These are phyloP conservation scores for Dictyophora rubrovolvata DNA, from an alignment of 768 basidiomycete species.

Conservation along the genomic window DNA sequence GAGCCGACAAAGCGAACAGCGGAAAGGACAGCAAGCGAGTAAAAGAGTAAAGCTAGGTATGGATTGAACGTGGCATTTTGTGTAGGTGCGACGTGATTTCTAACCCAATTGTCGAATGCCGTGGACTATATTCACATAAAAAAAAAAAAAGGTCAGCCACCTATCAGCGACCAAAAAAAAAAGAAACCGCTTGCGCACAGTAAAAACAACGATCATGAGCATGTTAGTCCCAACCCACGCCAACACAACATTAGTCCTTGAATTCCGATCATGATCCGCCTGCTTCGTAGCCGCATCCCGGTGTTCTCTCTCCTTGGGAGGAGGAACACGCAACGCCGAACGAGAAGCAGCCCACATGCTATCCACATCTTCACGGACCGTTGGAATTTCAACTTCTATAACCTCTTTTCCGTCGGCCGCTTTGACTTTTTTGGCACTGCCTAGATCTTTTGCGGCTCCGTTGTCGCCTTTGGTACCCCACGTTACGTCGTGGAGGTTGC, in stretches of 20 bases:
- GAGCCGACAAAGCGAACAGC: constrained; percentile 76
- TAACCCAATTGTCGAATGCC: constrained; percentile 68
- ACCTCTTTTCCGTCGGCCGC: constrained; percentile 76
- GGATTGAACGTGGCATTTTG: constrained; percentile 66
- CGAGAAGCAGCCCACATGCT: constrained; percentile 76
- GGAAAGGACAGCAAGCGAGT: constrained; percentile 61
- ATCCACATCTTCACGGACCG: constrained; percentile 78
- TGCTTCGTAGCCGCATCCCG: constrained; percentile 84
- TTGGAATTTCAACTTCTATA: constrained; percentile 78
- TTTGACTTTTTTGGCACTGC: constrained; percentile 83
- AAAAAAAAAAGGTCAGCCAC: constrained; percentile 56
- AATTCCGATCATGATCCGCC: constrained; percentile 76
- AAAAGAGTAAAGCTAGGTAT: constrained; percentile 81
- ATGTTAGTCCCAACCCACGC: constrained; percentile 82
- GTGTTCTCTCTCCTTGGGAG: constrained; percentile 67
- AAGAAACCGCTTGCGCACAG: neutral
- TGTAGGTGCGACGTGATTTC: constrained; percentile 39
- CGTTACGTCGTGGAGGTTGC: constrained; percentile 81
- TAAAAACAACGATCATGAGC: constrained; percentile 34
- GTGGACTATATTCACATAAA: constrained; percentile 68
- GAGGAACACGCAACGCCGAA: constrained; percentile 53
- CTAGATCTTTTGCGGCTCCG: constrained; percentile 77
- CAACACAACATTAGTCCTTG: constrained; percentile 75
- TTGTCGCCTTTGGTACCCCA: constrained; percentile 95
- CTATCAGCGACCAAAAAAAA: constrained; percentile 22